These are phyloP conservation scores for Beta macrorhiza DNA, from an alignment of 179 eudicot species.

Conservation along the genomic window DNA sequence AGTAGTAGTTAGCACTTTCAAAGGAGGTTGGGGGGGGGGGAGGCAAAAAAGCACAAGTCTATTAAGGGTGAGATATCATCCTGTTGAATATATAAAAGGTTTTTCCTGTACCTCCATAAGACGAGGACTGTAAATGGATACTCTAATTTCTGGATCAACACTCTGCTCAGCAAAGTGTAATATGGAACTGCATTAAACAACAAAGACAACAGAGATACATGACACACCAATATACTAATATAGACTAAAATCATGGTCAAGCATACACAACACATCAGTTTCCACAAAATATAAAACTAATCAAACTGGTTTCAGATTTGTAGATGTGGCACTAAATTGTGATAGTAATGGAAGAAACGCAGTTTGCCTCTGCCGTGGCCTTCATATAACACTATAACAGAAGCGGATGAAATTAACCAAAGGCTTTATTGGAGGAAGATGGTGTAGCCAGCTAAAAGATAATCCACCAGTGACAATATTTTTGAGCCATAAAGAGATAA, in stretches of 20 bases:
- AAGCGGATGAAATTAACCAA: not conserved
- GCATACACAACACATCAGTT: conserved; percentile 8
- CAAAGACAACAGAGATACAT: conserved; percentile 18
- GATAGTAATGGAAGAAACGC: not conserved
- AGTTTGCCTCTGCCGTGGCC: not conserved
- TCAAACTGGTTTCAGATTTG: not conserved
- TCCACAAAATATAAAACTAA: not conserved
- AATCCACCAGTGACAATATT: not conserved
- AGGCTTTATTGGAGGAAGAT: not conserved
- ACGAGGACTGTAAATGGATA: conserved; percentile 87
- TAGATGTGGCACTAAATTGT: not conserved
- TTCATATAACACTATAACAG: not conserved
- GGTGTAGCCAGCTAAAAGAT: not conserved
- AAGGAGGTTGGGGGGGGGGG: too few species aligned
- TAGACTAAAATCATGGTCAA: conserved; percentile 11
- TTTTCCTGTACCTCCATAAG: conserved; percentile 76
- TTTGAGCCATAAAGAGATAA: not conserved
- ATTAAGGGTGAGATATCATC: conserved; percentile 3
- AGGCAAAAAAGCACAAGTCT: not conserved
- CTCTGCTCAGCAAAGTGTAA: conserved; percentile 83
- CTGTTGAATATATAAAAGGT: not conserved
- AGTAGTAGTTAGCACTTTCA: too few species aligned
- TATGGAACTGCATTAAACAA: conserved; percentile 60
- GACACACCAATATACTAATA: not conserved
- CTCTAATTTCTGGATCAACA: conserved; percentile 70